These are phyloP conservation scores for Lachancea waltii DNA, from an alignment of 805 yeast genomes.

Conservation along the genomic window DNA sequence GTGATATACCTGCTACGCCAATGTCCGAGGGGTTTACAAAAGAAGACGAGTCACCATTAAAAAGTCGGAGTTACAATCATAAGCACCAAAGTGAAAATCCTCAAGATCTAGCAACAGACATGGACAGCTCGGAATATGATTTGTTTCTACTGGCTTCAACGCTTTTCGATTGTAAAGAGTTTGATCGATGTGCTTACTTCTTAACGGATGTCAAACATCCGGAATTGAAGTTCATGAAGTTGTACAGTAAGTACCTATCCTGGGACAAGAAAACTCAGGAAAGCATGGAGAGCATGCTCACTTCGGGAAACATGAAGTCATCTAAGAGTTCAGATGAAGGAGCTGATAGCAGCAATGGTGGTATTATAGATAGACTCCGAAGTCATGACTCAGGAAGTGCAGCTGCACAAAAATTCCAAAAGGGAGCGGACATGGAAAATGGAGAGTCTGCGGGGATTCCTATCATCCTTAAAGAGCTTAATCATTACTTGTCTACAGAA, in stretches of 20 bases:
- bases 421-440: conserved; percentile 13
- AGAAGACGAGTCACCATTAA: conserved; percentile 22
- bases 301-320: conserved; percentile 12
- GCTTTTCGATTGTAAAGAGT: conserved; percentile 79
- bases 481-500: conserved; percentile 14
- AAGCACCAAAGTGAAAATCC: background rate
- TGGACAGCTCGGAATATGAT: conserved; percentile 34
- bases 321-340: conserved; percentile 9
- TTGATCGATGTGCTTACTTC: conserved; percentile 62
- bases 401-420: conserved; percentile 2
- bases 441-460: conserved; percentile 27
- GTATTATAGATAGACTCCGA: background rate
- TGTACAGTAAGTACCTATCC: conserved; percentile 64
- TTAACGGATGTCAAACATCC: conserved; percentile 48
- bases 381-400: conserved; percentile 1
- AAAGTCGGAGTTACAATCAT: conserved; percentile 9
- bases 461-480: conserved; percentile 39
- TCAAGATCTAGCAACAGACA: background rate
- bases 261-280: conserved; percentile 75
- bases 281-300: conserved; percentile 61
- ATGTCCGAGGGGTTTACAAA: conserved; percentile 11
- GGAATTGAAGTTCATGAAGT: conserved; percentile 47
- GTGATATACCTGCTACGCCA: conserved; percentile 8
- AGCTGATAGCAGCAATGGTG: conserved; percentile 2
- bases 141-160: conserved; percentile 56